These are phyloP conservation scores for Toxoplasma gondii DNA, from an alignment of 169 alveolate genomes.

Conservation along the genomic window DNA sequence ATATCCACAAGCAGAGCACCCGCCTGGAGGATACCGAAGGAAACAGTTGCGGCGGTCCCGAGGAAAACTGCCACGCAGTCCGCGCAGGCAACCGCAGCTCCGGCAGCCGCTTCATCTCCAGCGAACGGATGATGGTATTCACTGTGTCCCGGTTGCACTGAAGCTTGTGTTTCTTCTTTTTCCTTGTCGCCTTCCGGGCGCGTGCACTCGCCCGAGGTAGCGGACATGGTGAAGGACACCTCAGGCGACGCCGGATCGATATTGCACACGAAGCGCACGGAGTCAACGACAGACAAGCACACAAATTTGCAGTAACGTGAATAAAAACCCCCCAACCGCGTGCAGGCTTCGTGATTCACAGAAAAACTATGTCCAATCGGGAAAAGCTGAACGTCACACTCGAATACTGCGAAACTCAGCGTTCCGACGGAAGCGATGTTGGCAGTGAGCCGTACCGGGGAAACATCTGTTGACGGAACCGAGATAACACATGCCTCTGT, in stretches of 20 bases:
- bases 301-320: too few relatives aligned
- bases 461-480: too few relatives aligned
- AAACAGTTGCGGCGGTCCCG: conserved; percentile 35
- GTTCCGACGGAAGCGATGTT: too few relatives aligned
- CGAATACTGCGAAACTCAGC: too few relatives aligned
- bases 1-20: conserved; percentile 26
- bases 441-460: too few relatives aligned
- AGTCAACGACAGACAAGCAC: too few relatives aligned
- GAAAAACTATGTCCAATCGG: too few relatives aligned
- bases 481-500: too few relatives aligned
- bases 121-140: not conserved
- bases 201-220: not conserved
- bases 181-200: not conserved
- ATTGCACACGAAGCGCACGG: not conserved
- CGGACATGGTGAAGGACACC: not conserved
- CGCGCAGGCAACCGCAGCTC: conserved; percentile 24
- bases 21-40: conserved; percentile 16
- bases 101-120: conserved; percentile 12
- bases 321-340: too few relatives aligned
- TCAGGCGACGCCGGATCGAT: not conserved
- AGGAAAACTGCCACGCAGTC: conserved; percentile 25
- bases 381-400: too few relatives aligned
- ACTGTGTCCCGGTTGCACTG: not conserved
- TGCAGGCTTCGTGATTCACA: too few relatives aligned
- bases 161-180: not conserved